These are phyloP conservation scores for Ceratobasidium sp. DNA, from an alignment of 1,284 basidiomycete species.

Conservation along the genomic window DNA sequence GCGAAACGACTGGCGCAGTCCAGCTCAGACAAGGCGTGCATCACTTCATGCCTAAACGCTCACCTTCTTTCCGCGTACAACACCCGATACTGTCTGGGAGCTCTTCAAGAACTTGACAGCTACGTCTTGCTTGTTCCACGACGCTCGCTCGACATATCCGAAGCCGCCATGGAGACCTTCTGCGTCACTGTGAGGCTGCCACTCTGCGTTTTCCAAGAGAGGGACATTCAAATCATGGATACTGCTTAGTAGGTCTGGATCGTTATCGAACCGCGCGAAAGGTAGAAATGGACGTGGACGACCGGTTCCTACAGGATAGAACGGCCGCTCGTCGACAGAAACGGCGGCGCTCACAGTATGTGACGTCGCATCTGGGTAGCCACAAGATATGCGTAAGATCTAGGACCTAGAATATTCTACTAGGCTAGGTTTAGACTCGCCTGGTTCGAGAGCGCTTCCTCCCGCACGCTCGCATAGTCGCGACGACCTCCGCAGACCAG, in stretches of 20 bases:
- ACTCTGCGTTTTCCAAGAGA: constrained; percentile 4
- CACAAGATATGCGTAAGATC: constrained; percentile 1
- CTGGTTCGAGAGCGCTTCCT: background rate
- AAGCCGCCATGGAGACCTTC: constrained; percentile 11
- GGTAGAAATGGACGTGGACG: constrained; percentile 11
- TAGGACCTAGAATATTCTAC: background rate
- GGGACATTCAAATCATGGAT: constrained; percentile 16
- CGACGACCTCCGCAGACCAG: constrained; percentile 12
- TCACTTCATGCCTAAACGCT: background rate
- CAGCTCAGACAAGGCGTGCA: too few relatives aligned
- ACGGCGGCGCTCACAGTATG: too few relatives aligned
- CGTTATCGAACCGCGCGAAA: constrained; percentile 21
- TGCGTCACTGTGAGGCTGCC: constrained; percentile 4
- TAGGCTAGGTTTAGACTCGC: too few relatives aligned
- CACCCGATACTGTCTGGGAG: constrained; percentile 12
- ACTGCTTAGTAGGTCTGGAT: constrained; percentile 11
- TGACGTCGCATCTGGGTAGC: constrained; percentile 8
- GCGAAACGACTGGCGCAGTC: constrained; percentile 4
- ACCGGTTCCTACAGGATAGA: background rate
- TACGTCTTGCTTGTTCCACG: constrained; percentile 19
- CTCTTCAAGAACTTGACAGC: constrained; percentile 19
- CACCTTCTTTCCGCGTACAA: background rate
- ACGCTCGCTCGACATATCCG: constrained; percentile 5
- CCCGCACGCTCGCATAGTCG: constrained; percentile 14
- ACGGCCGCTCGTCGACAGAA: background rate